Base-by-base conservation (phyloP, 768 basidiomycete genomes). In the Grammothele lineata region DNA sequence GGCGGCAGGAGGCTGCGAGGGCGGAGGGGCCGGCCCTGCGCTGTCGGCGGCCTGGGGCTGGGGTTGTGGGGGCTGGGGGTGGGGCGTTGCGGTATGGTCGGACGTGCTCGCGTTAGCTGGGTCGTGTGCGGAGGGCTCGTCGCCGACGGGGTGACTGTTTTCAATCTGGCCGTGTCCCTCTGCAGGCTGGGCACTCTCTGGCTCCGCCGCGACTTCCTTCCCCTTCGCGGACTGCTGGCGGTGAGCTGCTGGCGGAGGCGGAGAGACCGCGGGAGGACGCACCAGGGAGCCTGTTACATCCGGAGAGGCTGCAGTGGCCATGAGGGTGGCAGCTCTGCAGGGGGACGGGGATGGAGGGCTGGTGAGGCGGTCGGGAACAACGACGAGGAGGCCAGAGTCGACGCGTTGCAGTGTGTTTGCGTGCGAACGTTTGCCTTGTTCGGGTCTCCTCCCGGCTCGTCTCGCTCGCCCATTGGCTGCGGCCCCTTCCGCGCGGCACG, bases 321-420 rank as follows among this genome's bases (percentile, higher is more conserved):
- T 63, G 51, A 47, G 56, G 48, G 47, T 47, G 54, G 54, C 53
- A 53, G 50, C 50, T 47, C 55, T 57, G 57, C 54, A 57, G 56
- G 50, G 50, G 47, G 57, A 48, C 49, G 54, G 59, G 56, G 57
- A 59, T 60, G 57, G 57, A 48, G 55, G 54, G 52, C 48, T 56
- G 43, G 56, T 55, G 54, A 47, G 50, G 50, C 47, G 53, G 56
- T 50, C 47, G 54, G 56, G 57, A 57, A 56, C 50, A 54, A 53
- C 57, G 51, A 48, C 50, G 53, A 33, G 44, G 48, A 48, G 45
- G 57, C 57, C 49, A 24, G 47, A 36, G 57, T 57, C 58, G 55
- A 56, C 57, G 51, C 51, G 58, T 62, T 63, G 62, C 59, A 51
- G 56, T 51, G 50, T 56, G 57, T 50, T 50, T 53, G 49, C 51